Percentiles rank a stretch among this genome's conserved stretches.
Evolutionary conservation across 2,329 filamentous ascomycete species (phyloP).

Genomic region (Colletotrichum zoysiae): DNA sequence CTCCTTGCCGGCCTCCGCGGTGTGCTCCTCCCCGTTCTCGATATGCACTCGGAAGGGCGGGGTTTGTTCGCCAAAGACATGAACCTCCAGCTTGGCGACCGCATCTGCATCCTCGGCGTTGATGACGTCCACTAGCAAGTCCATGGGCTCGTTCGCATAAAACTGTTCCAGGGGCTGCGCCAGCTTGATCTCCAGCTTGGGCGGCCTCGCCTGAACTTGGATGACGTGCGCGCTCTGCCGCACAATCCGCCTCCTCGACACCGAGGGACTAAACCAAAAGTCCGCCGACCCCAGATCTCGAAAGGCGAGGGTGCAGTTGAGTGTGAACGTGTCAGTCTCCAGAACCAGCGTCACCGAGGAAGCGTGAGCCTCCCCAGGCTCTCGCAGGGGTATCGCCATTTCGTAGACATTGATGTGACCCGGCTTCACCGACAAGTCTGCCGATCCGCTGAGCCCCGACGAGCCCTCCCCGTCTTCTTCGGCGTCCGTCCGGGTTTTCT

Average conservation of each 20-base stretch:
- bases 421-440: constrained; percentile 74
- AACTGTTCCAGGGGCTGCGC: constrained; percentile 76
- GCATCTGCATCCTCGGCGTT: constrained; percentile 89
- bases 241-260: constrained; percentile 59
- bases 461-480: constrained; percentile 47
- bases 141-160: constrained; percentile 85
- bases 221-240: constrained; percentile 68
- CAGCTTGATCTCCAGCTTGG: constrained; percentile 85
- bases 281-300: constrained; percentile 56
- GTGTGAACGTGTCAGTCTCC: constrained; percentile 73
- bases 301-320: constrained; percentile 74
- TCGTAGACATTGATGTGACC: constrained; percentile 78
- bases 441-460: constrained; percentile 45
- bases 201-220: constrained; percentile 86
- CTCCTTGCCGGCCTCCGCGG: constrained; percentile 52
- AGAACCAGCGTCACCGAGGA: constrained; percentile 73
- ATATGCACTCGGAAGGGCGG: constrained; percentile 60
- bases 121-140: constrained; percentile 75
- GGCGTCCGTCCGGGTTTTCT: constrained; percentile 13
- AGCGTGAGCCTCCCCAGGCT: constrained; percentile 82
- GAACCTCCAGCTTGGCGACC: constrained; percentile 76
- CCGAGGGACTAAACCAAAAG: constrained; percentile 64
- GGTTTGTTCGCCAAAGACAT: constrained; percentile 70
- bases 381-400: constrained; percentile 79
- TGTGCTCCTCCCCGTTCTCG: constrained; percentile 50